A percentile compares a stretch with the other conserved stretches of the same genome.
Conservation (phyloP, 2,329 filamentous ascomycete species). For the Aspergillus udagawae region DNA sequence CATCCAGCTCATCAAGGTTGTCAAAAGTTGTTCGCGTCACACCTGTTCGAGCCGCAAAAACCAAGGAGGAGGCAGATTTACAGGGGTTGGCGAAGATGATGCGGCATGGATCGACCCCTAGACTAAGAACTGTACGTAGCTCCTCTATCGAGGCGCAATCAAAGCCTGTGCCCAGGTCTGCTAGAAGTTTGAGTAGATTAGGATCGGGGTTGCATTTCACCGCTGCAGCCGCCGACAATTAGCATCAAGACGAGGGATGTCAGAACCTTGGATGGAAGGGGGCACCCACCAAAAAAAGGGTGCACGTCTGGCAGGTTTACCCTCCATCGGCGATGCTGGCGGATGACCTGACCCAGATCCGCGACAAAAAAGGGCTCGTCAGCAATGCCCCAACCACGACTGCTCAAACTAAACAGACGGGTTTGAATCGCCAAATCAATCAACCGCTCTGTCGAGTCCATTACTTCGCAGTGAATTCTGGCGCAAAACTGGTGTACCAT, state of each 20-base stretch:
- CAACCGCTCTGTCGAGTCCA: neutral
- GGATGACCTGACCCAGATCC: constrained; percentile 11
- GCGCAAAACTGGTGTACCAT: neutral
- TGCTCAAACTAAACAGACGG: neutral
- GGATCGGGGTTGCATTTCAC: constrained; percentile 29
- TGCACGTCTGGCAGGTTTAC: constrained; percentile 12
- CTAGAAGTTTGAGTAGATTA: constrained; percentile 20
- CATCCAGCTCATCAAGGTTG: constrained; percentile 25
- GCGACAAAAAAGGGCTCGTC: constrained; percentile 20
- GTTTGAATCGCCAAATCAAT: constrained; percentile 1
- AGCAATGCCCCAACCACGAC: neutral
- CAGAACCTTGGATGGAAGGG: too few species aligned
- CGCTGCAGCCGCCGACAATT: constrained; percentile 11
- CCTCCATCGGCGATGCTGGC: constrained; percentile 18
- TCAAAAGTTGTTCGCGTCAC: constrained; percentile 24
- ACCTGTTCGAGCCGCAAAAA: constrained; percentile 15
- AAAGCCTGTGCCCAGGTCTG: constrained; percentile 21
- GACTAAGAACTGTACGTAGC: constrained; percentile 17
- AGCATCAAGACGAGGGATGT: too few species aligned
- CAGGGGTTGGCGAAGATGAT: constrained; percentile 29
- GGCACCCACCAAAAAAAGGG: constrained; percentile 18
- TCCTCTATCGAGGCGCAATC: constrained; percentile 28
- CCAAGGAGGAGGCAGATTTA: constrained; percentile 18
- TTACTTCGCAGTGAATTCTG: neutral
- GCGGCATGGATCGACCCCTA: constrained; percentile 21